Base-by-base conservation (phyloP, 306 rosid genomes). In the Gleditsia sinensis region DNA sequence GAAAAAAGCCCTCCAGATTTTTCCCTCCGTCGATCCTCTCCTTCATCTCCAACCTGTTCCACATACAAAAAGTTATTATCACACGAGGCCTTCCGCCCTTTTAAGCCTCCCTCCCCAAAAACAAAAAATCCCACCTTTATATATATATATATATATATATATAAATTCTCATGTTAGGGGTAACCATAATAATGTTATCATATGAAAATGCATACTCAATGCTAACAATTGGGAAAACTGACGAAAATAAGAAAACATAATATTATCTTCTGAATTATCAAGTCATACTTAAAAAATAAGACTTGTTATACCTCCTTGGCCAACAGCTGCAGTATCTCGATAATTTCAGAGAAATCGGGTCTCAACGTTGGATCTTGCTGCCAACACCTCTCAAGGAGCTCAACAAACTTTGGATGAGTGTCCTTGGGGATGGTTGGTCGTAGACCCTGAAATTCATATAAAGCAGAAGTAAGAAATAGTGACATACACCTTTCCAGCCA, bases 361-460 rank as follows among this genome's bases (percentile, higher is more conserved):
- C 97, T 83, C 46, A 72, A 58, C 28, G 90, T 77, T 7, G 98
- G 92, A 75, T 95, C 99, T 81, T 88, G 89, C 85, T 88, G 96
- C 99, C 99, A 95, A 58, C 94, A 90, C 69, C 71, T 92, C 86
- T 89, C 94, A 58, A 95, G 96, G 49, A 95, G 84, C 80, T 86
- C 94, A n/a, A 80, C 87, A 71, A 92, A 85, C 83, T 90, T 95
- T 13, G 94, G 90, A 75, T 90, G 93, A 20, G 96, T 83, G 69
- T 86, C 71, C 90, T 86, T 90, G 58, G 99, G 99, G 69, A 95
- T 86, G 39, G 87, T 80, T 43, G 97, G 99, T 56, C 99, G 90
- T 66, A 89, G 71, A 55, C 96, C 90, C 99, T 92, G 82, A 80
- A 86, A 83, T 77, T 7, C 74, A 78, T 59, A 30, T 17, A 14